Conservation (phyloP, 257 asterid genomes). For the Leonotis leonurus region DNA sequence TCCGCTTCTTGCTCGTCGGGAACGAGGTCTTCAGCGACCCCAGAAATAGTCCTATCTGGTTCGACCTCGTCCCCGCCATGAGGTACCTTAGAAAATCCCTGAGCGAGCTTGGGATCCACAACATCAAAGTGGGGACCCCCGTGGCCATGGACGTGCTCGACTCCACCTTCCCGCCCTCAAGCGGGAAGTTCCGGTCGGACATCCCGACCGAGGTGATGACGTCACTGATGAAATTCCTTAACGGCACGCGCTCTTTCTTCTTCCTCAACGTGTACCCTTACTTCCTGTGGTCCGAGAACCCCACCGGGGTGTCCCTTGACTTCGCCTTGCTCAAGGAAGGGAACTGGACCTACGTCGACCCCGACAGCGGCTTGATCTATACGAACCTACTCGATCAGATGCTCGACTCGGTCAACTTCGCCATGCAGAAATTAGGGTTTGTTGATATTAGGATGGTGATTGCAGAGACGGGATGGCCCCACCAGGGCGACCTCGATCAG, state of each 20-base stretch:
- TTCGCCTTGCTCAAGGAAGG: slow-evolving; percentile 41
- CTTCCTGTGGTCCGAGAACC: slow-evolving; percentile 49
- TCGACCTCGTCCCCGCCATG: slow-evolving; percentile 67
- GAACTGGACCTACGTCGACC: slow-evolving; percentile 30
- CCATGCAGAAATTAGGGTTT: slow-evolving; percentile 51
- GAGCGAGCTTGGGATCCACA: slow-evolving; percentile 31
- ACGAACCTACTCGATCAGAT: slow-evolving; percentile 61
- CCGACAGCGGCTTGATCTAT: slow-evolving; percentile 43
- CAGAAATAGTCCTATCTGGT: slow-evolving; percentile 36
- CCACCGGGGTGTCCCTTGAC: slow-evolving; percentile 31
- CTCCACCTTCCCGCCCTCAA: slow-evolving; percentile 60
- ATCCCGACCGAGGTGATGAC: slow-evolving; percentile 32
- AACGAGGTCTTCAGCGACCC: slow-evolving; percentile 50
- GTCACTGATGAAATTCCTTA: slow-evolving; percentile 46
- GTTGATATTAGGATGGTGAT: slow-evolving; percentile 28
- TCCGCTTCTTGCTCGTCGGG: slow-evolving; percentile 57
- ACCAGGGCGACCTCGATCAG: slow-evolving; percentile 62
- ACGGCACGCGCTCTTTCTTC: slow-evolving; percentile 39
- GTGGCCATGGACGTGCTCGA: slow-evolving; percentile 59
- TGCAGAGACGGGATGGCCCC: slow-evolving; percentile 87
- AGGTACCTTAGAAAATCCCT: slow-evolving; percentile 33
- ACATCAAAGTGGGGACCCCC: slow-evolving; percentile 69
- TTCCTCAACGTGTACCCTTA: slow-evolving; percentile 62
- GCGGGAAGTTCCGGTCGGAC: slow-evolving; percentile 47
- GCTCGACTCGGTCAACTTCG: slow-evolving; percentile 57